phyloP scores from a whole-genome alignment of 2,329 filamentous ascomycete species.

The Colletotrichum limetticola region DNA sequence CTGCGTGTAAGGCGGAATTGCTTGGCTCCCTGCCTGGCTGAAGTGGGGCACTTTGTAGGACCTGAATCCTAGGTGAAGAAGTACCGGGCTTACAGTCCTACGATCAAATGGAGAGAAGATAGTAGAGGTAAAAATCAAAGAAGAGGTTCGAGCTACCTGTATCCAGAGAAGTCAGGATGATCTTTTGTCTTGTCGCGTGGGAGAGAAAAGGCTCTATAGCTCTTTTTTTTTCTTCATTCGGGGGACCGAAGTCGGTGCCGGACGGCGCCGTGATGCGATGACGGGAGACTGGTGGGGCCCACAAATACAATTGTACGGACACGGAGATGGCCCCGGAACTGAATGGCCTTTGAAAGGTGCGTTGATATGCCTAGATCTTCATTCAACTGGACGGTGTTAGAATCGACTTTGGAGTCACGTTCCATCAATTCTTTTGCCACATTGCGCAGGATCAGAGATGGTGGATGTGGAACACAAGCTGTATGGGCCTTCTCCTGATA shows the following conservation, averaged over 20 bases:
- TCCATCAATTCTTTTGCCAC: too few species aligned
- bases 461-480: too few species aligned
- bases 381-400: fast-evolving
- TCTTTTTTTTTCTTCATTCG: background rate
- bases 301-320: background rate
- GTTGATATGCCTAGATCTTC: too few species aligned
- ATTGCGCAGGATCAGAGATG: too few species aligned
- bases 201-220: background rate
- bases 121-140: too few species aligned
- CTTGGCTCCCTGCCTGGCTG: background rate
- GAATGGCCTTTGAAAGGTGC: too few species aligned
- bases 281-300: background rate
- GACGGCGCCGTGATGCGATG: slow-evolving; percentile 27
- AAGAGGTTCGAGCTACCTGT: too few species aligned
- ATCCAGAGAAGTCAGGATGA: too few species aligned
- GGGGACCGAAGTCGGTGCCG: background rate
- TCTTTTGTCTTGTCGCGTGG: too few species aligned
- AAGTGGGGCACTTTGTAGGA: background rate
- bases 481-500: too few species aligned
- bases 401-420: too few species aligned
- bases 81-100: background rate
- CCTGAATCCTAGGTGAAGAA: background rate
- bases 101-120: too few species aligned
- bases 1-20: background rate
- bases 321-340: background rate